Evolutionary conservation across 1,284 basidiomycete species (phyloP), one percentile per base, ranked within the genome.

Genomic region (Fomitiporia mediterranea): DNA sequence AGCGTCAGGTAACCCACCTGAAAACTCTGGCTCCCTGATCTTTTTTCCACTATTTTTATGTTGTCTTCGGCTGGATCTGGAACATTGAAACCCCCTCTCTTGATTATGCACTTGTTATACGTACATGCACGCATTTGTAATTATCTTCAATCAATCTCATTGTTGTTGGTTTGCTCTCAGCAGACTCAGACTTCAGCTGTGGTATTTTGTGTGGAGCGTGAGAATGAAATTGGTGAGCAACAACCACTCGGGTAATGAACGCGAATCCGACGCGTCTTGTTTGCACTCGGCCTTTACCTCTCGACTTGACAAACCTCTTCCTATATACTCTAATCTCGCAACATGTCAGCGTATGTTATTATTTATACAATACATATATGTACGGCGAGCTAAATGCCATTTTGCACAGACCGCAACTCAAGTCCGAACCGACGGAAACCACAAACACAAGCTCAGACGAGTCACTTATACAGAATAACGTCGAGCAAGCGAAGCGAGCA

Each of bases 401-500:
- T 27, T 3, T 17, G 17, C 9, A 28, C 13, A 3, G 44, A 34
- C 4, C 15, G 11, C 15, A 4, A 8, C 47, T 30, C 19, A 27
- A 17, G 19, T 15, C 11, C 4, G 35, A 32, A 6, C n/a, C 42
- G 17, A 25, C 30, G 7, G 43, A 25, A 19, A 48, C 3, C 32
- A 35, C 42, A 6, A 13, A 34, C 39, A 46, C 49, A 30, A 38
- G 53, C 40, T 51, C 49, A n/a, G 27, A 30, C 23, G 55, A 56
- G 30, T 23, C n/a, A 19, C 71, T 80, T 46, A 68, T 86, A 51
- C 82, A 86, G 63, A 78, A 74, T 47, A 74, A 78, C 13, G 72
- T 91, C 56, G 88, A 89, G 66, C 83, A 82, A 61, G 89, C 85
- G 2, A 87, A 87, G 76, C 86, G 89, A 74, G 91, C 92, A 1